These are phyloP conservation scores for Microsporum ferrugineum DNA, from an alignment of 2,329 filamentous ascomycete species.

Conservation along the genomic window DNA sequence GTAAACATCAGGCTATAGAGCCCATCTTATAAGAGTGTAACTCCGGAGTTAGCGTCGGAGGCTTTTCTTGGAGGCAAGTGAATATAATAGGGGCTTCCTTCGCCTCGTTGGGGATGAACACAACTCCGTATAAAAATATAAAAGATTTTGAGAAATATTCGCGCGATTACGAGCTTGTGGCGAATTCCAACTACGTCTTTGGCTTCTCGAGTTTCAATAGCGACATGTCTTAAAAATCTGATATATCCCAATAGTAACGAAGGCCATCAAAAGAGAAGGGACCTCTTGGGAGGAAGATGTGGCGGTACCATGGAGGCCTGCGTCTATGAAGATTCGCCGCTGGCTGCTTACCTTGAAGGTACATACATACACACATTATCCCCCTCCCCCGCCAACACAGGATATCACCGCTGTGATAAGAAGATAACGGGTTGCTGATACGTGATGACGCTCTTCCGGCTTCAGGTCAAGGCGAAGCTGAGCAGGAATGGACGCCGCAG, in stretches of 20 bases:
- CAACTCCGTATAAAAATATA: neutral
- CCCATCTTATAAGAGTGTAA: too few relatives aligned
- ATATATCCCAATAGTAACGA: neutral
- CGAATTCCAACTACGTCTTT: neutral
- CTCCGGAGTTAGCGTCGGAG: too few relatives aligned
- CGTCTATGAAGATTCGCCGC: slow-evolving; percentile 72
- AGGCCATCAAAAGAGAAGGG: neutral
- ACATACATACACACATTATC: slow-evolving; percentile 20
- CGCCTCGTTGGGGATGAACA: neutral
- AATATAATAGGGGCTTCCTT: too few relatives aligned
- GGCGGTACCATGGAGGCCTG: slow-evolving; percentile 63
- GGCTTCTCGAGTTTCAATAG: neutral
- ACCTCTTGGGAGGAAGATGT: slow-evolving; percentile 8
- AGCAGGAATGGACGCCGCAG: slow-evolving; percentile 29
- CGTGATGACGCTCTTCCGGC: neutral
- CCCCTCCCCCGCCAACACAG: neutral
- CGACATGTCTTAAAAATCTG: neutral
- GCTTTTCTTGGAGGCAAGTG: too few relatives aligned
- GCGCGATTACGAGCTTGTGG: neutral
- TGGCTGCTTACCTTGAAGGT: slow-evolving; percentile 88
- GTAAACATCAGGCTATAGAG: too few relatives aligned
- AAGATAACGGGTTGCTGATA: neutral
- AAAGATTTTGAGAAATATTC: neutral
- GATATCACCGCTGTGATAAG: neutral
- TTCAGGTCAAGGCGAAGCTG: slow-evolving; percentile 37